phyloP scores from a whole-genome alignment of 2,329 filamentous ascomycete genomes.

The Aspergillus vadensis region DNA sequence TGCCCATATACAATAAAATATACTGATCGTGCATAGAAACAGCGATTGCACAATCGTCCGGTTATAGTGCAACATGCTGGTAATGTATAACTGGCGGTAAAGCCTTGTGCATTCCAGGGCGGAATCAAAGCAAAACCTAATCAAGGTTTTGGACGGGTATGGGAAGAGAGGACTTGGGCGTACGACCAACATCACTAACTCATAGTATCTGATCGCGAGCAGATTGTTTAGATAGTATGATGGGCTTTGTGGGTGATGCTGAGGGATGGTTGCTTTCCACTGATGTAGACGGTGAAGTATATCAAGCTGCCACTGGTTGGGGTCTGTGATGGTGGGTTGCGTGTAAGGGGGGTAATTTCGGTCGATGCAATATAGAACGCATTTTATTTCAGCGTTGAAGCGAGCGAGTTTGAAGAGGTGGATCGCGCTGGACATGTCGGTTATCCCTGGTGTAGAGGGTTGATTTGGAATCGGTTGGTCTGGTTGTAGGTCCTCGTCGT shows the following conservation, averaged over 20 bases:
- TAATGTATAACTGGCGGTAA: neutral
- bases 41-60: no score
- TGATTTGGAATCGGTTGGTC: neutral
- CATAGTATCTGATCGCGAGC: neutral
- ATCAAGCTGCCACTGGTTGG: neutral
- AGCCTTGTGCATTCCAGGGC: neutral
- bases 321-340: neutral
- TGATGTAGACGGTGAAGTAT: neutral
- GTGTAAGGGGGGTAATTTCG: neutral
- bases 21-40: no score
- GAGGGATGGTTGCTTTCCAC: neutral
- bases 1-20: neutral
- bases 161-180: neutral
- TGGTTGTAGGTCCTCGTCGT: neutral
- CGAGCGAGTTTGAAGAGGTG: neutral
- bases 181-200: neutral
- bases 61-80: no score
- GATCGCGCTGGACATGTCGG: neutral
- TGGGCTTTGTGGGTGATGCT: neutral
- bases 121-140: neutral
- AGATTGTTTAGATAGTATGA: neutral
- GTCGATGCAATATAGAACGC: neutral
- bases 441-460: neutral
- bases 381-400: neutral
- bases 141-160: neutral